Evolutionary conservation across 306 rosid species (phyloP).

Genomic region (Malus asiatica): DNA sequence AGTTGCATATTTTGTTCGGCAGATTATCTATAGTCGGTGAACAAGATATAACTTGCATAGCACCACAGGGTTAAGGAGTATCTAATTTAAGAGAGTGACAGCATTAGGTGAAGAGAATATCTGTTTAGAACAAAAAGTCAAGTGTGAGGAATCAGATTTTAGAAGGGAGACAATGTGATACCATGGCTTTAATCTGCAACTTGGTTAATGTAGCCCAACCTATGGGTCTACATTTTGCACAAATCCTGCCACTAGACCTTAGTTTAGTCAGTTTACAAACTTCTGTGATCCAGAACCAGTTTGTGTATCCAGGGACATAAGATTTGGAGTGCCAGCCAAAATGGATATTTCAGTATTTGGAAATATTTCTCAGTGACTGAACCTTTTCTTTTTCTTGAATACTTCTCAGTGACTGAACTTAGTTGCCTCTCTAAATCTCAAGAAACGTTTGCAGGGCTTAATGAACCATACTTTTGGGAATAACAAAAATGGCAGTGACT

Average conservation of each 20-base stretch:
- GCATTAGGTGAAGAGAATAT: conserved; percentile 15
- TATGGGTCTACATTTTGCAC: conserved; percentile 25
- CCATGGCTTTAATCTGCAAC: conserved; percentile 51
- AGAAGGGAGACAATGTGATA: conserved; percentile 46
- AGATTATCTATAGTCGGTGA: not conserved
- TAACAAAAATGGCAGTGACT: not conserved
- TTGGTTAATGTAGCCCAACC: conserved; percentile 52
- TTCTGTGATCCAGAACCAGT: conserved; percentile 8
- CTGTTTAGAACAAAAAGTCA: conserved; percentile 22
- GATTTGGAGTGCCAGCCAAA: not conserved
- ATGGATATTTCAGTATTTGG: not conserved
- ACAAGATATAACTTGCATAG: not conserved
- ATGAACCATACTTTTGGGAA: not conserved
- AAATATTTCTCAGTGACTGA: not conserved
- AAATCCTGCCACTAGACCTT: conserved; percentile 41
- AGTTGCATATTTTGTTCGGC: not conserved
- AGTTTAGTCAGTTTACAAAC: conserved; percentile 30
- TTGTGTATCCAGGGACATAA: not conserved
- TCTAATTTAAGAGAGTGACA: conserved; percentile 20
- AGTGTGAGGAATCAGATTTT: conserved; percentile 24
- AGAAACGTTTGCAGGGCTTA: not conserved
- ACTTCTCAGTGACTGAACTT: not conserved
- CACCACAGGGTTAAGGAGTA: not conserved
- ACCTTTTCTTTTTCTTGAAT: too few relatives aligned
- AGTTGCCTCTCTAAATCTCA: not conserved